Evolutionary conservation across 345 rosid species (phyloP), one percentile per base, ranked within the genome.

Genomic region (Theobroma cacao): DNA sequence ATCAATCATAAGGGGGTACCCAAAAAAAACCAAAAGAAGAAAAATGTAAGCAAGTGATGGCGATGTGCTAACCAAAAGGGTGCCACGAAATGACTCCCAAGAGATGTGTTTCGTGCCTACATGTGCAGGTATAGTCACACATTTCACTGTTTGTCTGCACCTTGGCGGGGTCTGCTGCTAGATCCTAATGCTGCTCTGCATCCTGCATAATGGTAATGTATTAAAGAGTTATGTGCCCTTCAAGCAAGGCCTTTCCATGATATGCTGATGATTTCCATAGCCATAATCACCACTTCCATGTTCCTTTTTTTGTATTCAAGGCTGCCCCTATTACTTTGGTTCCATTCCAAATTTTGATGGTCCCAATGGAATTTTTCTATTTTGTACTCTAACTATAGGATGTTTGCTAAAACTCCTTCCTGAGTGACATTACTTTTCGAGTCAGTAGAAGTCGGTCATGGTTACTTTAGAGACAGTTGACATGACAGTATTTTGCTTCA

Each of bases 21-120:
- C 62, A 47, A 5, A 59, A 7, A 41, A 41, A 41, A 7, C 10
- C 7, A 41, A 7, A 40, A 7, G 45, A 41, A 41, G 18, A 0
- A 28, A 28, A 58, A 1, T 24, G 62, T 24, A 2, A 15, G 9
- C 64, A 1, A 60, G 33, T 24, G 80, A 81, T 65, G 40, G 62
- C 33, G 83, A 81, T 41, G 34, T 64, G 9, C 13, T 63, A 69
- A 64, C 75, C 60, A 81, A 7, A 36, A 63, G 67, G 20, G 48
- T 36, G 74, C 56, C 48, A 17, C 48, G 40, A 82, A 78, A 30
- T 78, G 81, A 40, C 82, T 58, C 34, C 12, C 36, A 47, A 45
- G 14, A 40, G 40, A 50, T 60, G 50, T 70, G 43, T 65, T 71
- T 48, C 31, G 78, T 76, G 74, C 80, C 70, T 69, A 53, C 69